phyloP scores from a whole-genome alignment of 257 asterid genomes.

The Jacaranda mimosifolia region DNA sequence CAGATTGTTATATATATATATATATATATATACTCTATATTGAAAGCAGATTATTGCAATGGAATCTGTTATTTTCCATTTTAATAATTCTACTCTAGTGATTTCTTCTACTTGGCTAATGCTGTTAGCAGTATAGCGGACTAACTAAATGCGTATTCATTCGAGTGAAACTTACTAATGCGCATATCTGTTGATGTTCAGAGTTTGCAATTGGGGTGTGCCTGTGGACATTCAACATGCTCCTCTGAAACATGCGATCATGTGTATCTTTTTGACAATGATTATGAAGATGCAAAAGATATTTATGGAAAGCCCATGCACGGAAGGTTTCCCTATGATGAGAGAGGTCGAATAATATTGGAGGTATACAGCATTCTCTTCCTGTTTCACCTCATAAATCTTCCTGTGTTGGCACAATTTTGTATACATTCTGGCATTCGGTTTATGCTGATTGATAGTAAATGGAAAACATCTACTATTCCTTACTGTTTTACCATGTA shows the following conservation, averaged over 20 bases:
- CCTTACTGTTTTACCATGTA: neutral
- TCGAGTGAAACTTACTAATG: conserved; percentile 13
- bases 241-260: conserved; percentile 83
- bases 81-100: neutral
- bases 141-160: conserved; percentile 31
- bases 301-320: conserved; percentile 85
- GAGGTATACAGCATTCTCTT: conserved; percentile 72
- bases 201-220: conserved; percentile 90
- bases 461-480: neutral
- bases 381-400: conserved; percentile 6
- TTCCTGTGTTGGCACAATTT: conserved; percentile 1
- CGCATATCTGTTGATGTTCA: conserved; percentile 46
- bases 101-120: conserved; percentile 10
- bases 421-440: conserved; percentile 9
- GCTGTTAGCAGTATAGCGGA: conserved; percentile 9
- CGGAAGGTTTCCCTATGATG: conserved; percentile 95
- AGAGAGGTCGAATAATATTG: conserved; percentile 89
- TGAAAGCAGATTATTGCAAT: conserved; percentile 10
- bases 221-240: conserved; percentile 74
- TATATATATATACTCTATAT: neutral
- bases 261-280: conserved; percentile 90
- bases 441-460: conserved; percentile 29
- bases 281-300: conserved; percentile 94
- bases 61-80: neutral
- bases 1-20: conserved; percentile 1